Evolutionary conservation across 768 basidiomycete species (phyloP), one percentile per base, ranked within the genome.

Genomic region (Postia placenta): DNA sequence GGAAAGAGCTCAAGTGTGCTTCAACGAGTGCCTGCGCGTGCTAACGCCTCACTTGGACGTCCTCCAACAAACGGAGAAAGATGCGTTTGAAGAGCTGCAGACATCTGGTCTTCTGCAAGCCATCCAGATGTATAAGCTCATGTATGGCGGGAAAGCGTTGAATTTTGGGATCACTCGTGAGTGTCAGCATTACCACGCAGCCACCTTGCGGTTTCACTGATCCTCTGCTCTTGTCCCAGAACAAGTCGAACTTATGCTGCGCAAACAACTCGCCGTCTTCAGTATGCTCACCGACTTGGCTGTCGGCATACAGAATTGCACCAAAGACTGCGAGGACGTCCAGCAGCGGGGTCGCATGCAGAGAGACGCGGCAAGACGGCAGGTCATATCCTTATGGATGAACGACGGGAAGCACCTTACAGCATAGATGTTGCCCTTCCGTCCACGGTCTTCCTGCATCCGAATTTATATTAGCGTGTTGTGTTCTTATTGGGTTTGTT

Each of bases 61-160:
- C 30, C 52, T 58, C 9, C 40, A 56, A 38, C 25, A 39, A 36
- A 49, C 47, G 4, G 52, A 56, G 47, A 22, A 30, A 17, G 41
- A 53, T 22, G 36, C 27, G 11, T 48, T 41, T 19, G 48, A 47
- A 19, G 51, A 54, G 23, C 46, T 58, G 30, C 37, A 46, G 50
- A 42, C 56, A 23, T 37, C 48, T 2, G 57, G 54, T 12, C 52
- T 58, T 26, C 45, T 56, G 5, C 57, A 58, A 25, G 57, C 54
- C 35, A 36, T 54, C 17, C 44, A 51, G 48, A 40, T 58, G 37
- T 58, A 56, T 51, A 52, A 54, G 24, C 54, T 58, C 47, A 58
- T 58, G 57, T 58, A 58, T 41, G 57, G 57, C 42, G 57, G 57
- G n/a, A 52, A 50, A 28, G 26, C 40, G 20, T 52, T 58, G 30